These are phyloP conservation scores for Fagopyrum homotropicum DNA, from an alignment of 148 eudicot genomes.

Conservation along the genomic window DNA sequence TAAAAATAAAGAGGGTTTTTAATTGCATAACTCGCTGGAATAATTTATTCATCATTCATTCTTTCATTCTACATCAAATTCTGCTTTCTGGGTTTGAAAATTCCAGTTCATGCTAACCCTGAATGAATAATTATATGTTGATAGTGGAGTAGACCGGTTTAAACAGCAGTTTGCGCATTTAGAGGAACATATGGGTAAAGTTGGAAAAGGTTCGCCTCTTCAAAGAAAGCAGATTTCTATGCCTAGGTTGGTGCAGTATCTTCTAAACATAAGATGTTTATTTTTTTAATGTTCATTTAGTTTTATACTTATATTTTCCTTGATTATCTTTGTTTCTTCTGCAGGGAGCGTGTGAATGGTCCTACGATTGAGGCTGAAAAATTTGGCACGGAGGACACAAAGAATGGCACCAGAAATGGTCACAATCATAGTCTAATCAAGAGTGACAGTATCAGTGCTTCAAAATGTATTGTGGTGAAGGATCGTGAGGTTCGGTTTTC, in stretches of 20 bases:
- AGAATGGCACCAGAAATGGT: background rate
- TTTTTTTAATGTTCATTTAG: background rate
- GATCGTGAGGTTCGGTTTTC: slow-evolving; percentile 28
- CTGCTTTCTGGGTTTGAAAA: background rate
- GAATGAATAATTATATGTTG: slow-evolving; percentile 7
- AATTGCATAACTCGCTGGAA: background rate
- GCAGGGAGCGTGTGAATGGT: slow-evolving; percentile 67
- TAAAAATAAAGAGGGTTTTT: background rate
- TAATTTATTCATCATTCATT: background rate
- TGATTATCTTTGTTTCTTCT: background rate
- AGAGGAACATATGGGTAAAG: slow-evolving; percentile 69
- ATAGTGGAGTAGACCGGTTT: slow-evolving; percentile 83
- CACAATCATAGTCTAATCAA: slow-evolving; percentile 33
- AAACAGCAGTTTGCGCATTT: slow-evolving; percentile 86
- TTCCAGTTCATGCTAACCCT: background rate
- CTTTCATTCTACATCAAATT: background rate
- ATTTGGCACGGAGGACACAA: background rate
- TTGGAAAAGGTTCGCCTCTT: slow-evolving; percentile 55
- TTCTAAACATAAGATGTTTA: background rate
- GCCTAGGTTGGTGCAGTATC: slow-evolving; percentile 82
- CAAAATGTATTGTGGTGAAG: slow-evolving; percentile 38
- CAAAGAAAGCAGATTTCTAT: slow-evolving; percentile 86
- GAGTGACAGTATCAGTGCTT: slow-evolving; percentile 73
- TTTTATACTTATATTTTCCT: background rate
- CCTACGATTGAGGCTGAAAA: slow-evolving; percentile 23